These are phyloP conservation scores for Phytophthora multivora DNA, from an alignment of 352 stramenopile genomes.

Conservation along the genomic window DNA sequence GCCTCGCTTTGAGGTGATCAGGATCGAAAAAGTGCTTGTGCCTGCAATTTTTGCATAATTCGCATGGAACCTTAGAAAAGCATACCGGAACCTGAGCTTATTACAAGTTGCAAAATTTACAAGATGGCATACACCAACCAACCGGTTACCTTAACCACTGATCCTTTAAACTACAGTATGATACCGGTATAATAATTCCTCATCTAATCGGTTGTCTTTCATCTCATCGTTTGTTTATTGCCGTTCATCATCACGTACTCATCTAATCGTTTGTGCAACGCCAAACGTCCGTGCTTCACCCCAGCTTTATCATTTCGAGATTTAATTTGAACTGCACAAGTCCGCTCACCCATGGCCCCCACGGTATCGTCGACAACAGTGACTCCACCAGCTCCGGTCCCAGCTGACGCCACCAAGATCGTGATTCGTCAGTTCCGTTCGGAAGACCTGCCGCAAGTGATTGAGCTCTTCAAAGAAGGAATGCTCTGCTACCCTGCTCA, in stretches of 20 bases:
- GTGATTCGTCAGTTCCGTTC: slow-evolving; percentile 20
- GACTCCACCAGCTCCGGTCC: neutral
- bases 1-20: slow-evolving; percentile 20
- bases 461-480: slow-evolving; percentile 25
- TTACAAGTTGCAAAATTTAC: too few species aligned
- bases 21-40: slow-evolving; percentile 26
- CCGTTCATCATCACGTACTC: too few species aligned
- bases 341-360: neutral
- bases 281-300: neutral
- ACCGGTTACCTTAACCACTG: too few species aligned
- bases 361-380: slow-evolving; percentile 9
- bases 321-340: neutral
- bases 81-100: too few species aligned
- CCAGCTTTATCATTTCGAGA: neutral
- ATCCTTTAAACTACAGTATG: too few species aligned
- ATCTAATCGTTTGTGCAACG: too few species aligned
- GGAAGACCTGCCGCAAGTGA: slow-evolving; percentile 27
- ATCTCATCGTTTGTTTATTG: too few species aligned
- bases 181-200: too few species aligned
- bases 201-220: too few species aligned
- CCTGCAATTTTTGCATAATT: neutral
- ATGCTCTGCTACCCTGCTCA: slow-evolving; percentile 27
- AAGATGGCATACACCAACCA: too few species aligned
- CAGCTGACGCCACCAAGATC: slow-evolving; percentile 15
- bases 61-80: too few species aligned